Evolutionary conservation across 371 early-diverging fungal species (phyloP), one percentile per base, ranked within the genome.

Genomic region (Syncephalis fuscata): DNA sequence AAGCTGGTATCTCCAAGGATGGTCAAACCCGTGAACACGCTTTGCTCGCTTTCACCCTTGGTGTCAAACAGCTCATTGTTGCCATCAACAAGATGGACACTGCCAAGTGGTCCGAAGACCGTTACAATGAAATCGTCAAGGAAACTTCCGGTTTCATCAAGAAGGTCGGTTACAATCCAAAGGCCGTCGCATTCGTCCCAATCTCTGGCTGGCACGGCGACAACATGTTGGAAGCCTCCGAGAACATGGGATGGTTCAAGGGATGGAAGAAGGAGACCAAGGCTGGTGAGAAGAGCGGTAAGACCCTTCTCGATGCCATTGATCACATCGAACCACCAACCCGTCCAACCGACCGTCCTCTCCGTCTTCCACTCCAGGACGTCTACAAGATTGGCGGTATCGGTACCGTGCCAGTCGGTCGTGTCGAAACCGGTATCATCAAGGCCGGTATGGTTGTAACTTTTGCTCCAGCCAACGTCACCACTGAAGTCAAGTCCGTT

Each of bases 21-120:
- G 99, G 99, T 58, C 98, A 97, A 74, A 98, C 99, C 71, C 92
- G 97, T 76, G 97, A 98, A 78, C 99, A 98, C 85, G 92, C 98
- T 57, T 81, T 93, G 59, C 82, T 99, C 47, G 92, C 95, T 54
- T 86, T 78, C 85, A 88, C 89, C 72, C 85, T 92, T 56, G 94
- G 93, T 80, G 92, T 96, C 71, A 83, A 75, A 68, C 92, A 93
- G 78, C 80, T 96, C 64, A 87, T 93, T 52, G 91, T 96, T 60
- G 92, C 89, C 66, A 80, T 93, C 78, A 96, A 96, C 91, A 96
- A 96, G 89, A 92, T 96, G 92, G 94, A 96, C 83, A 76, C 92
- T 65, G 82, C 79, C 83, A 79, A 83, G 70, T 95, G 82, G 83
- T 81, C 80, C 64, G 81, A 91, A 76, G 85, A 73, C 62, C 91